These are phyloP conservation scores for Hsuehochloa calcarea DNA, from an alignment of 176 grass and related monocot species.

Conservation along the genomic window DNA sequence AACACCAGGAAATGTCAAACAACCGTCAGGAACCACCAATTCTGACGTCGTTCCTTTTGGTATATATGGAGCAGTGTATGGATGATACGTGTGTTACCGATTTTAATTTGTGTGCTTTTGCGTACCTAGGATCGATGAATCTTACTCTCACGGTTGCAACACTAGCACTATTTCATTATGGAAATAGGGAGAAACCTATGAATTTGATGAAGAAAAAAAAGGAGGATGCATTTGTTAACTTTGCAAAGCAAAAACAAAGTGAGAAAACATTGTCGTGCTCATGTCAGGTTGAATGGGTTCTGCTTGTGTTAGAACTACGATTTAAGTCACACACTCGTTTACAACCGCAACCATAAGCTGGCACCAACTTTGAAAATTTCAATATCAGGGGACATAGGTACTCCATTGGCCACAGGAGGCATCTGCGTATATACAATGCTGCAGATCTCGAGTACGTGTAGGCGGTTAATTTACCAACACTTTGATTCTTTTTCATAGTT, in stretches of 20 bases:
- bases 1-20: no score
- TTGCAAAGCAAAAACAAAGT: not conserved
- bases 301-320: not conserved
- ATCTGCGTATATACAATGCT: slow-evolving; percentile 8
- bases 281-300: not conserved
- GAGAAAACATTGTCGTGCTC: not conserved
- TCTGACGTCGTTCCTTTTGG: not conserved
- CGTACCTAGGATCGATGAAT: not conserved
- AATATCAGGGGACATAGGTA: not conserved
- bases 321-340: not conserved
- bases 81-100: not conserved
- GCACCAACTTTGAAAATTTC: not conserved
- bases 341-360: not conserved
- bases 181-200: not conserved
- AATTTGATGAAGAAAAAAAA: not conserved
- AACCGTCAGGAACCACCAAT: no score
- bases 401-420: not conserved
- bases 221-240: not conserved
- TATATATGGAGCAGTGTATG: not conserved
- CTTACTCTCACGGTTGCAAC: not conserved
- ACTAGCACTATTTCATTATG: not conserved
- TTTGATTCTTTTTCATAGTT: slow-evolving; percentile 25
- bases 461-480: slow-evolving; percentile 11
- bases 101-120: not conserved
- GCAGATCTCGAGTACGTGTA: slow-evolving; percentile 34